phyloP scores from a whole-genome alignment of 208 protist genomes.

The Vickermania spadyakhi region DNA sequence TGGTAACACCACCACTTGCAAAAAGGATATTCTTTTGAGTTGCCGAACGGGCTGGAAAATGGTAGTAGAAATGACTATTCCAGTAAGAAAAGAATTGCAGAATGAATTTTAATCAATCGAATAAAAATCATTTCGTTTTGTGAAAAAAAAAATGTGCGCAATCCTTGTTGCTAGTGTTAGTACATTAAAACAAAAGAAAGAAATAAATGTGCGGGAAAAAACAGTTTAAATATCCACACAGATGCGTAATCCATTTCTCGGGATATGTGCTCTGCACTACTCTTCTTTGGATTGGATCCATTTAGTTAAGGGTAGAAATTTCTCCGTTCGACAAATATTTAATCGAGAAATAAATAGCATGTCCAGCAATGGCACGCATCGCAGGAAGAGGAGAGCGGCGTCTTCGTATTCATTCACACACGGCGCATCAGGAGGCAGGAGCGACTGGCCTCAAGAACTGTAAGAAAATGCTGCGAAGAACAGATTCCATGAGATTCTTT shows the following conservation, averaged over 20 bases:
- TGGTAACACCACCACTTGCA: background rate
- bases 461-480: slow-evolving; percentile 52
- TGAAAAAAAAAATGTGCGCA: too few relatives aligned
- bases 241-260: too few relatives aligned
- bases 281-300: slow-evolving; percentile 19
- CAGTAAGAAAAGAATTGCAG: background rate
- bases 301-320: too few relatives aligned
- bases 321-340: too few relatives aligned
- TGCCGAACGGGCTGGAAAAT: background rate
- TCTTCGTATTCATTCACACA: background rate
- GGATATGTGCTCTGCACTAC: too few relatives aligned
- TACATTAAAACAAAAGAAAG: too few relatives aligned
- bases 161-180: too few relatives aligned
- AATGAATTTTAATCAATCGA: background rate
- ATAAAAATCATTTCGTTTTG: background rate
- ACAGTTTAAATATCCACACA: too few relatives aligned
- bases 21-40: background rate
- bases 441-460: slow-evolving; percentile 45
- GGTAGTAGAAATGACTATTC: background rate
- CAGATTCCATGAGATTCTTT: slow-evolving; percentile 41
- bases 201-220: too few relatives aligned
- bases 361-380: too few relatives aligned
- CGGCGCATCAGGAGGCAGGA: too few relatives aligned
- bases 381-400: background rate
- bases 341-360: too few relatives aligned